Evolutionary conservation across 345 rosid genomes (phyloP).

Genomic region (Ceriops decandra): DNA sequence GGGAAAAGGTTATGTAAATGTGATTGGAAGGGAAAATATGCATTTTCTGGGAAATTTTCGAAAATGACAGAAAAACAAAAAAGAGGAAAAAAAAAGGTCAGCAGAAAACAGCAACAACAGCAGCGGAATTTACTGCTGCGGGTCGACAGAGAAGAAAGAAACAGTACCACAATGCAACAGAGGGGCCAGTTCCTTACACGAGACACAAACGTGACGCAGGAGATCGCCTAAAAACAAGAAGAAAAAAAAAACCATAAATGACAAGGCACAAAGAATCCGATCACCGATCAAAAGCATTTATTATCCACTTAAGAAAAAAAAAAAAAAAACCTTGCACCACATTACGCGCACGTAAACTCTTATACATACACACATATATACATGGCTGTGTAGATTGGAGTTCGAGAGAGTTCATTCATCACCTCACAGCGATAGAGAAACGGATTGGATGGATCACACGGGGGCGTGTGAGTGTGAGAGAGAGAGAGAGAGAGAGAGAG

Average conservation of each 20-base stretch:
- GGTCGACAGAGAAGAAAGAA: slow-evolving; percentile 30
- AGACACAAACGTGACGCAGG: slow-evolving; percentile 26
- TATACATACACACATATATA: background rate
- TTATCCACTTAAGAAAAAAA: background rate
- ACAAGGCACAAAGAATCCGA: slow-evolving; percentile 30
- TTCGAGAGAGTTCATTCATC: background rate
- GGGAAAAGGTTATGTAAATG: slow-evolving; percentile 6
- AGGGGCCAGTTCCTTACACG: slow-evolving; percentile 21
- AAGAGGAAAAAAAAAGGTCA: background rate
- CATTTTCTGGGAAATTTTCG: slow-evolving; percentile 12
- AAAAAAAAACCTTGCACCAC: too few species aligned
- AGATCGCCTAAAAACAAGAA: background rate
- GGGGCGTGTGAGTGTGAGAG: background rate
- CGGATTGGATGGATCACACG: background rate
- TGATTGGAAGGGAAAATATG: background rate
- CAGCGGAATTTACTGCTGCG: slow-evolving; percentile 17
- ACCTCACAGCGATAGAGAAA: background rate
- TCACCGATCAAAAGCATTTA: slow-evolving; percentile 17
- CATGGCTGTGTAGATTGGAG: too few species aligned
- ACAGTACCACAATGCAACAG: background rate
- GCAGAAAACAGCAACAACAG: background rate
- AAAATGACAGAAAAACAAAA: too few species aligned
- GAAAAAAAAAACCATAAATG: slow-evolving; percentile 26
- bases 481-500: too few species aligned
- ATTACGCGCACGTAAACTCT: background rate